Evolutionary conservation across 2,329 filamentous ascomycete genomes (phyloP).

Genomic region (Trichoderma atroviride): DNA sequence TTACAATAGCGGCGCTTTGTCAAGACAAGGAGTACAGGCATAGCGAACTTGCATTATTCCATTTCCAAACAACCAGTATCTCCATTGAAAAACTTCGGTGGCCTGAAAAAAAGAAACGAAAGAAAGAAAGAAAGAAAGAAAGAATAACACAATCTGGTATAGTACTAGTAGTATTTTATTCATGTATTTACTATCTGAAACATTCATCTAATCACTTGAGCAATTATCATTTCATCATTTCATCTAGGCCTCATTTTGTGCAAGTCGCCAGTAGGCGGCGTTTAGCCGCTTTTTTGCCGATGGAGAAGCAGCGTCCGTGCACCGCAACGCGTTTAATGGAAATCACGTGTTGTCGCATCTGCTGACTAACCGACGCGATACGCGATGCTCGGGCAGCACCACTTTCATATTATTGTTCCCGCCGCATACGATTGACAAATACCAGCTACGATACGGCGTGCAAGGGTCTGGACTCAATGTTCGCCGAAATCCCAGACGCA

Average conservation of each 20-base stretch:
- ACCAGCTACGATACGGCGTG: not conserved
- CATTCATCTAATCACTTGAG: not conserved
- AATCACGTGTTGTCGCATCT: conserved; percentile 31
- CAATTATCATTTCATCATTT: not conserved
- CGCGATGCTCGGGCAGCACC: conserved; percentile 29
- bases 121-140: too few relatives aligned
- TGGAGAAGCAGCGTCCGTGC: not conserved
- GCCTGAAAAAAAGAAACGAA: not conserved
- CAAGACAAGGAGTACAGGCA: not conserved
- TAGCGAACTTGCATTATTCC: not conserved
- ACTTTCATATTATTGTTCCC: conserved; percentile 21
- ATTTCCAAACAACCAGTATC: not conserved
- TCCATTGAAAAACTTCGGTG: not conserved
- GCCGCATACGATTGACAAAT: conserved; percentile 10
- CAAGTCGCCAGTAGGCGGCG: not conserved
- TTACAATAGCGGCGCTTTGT: not conserved
- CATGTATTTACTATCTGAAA: not conserved
- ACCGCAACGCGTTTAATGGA: conserved; percentile 4
- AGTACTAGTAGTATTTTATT: not conserved
- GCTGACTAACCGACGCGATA: conserved; percentile 42
- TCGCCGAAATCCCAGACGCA: conserved; percentile 29
- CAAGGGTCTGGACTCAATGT: conserved; percentile 31
- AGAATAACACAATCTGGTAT: not conserved
- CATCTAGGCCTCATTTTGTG: not conserved
- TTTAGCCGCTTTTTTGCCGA: not conserved